Evolutionary conservation across 2,329 filamentous ascomycete species (phyloP), one percentile per base, ranked within the genome.

Genomic region (Ophiostoma montium): DNA sequence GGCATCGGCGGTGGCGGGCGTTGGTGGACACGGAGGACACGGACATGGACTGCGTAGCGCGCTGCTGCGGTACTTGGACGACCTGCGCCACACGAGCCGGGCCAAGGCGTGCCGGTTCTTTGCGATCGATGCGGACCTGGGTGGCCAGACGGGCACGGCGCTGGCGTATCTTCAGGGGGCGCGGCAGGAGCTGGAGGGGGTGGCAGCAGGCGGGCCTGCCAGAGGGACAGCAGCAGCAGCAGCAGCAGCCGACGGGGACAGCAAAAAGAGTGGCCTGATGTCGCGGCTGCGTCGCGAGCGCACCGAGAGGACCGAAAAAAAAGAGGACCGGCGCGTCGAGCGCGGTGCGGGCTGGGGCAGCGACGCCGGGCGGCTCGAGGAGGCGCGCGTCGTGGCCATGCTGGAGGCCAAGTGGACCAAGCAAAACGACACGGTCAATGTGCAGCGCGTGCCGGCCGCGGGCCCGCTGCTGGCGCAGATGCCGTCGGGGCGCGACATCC

Each of bases 371-470:
- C 82, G 77, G 57, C 66, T 86, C 16, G 92, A 96, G 62, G 92
- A 98, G 65, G 79, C 74, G 2, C 74, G 88, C 49, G 83, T 96
- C 2, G 72, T 95, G 47, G 85, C 92, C 58, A 86, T 92, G 79
- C 68, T 98, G 32, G 78, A 94, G 57, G 74, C 72, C 35, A 95
- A 95, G 62, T 95, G 92, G 90, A 79, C 78, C 53, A 92, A 88
- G 67, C 79, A 88, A 65, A 98, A 98, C 60, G 87, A 95, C 63
- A 94, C 86, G 80, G 82, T 95, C 58, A 86, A 89, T 52, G 82
- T 87, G 0, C 87, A 95, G 61, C 50, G 70, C 2, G 75, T 96
- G 31, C 87, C 89, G 0, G 72, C 84, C 0, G 74, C 76, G 5
- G 81, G 80, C 13, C 76, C 84, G 0, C 67, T 95, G 10, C 65